Evolutionary conservation across 2,329 filamentous ascomycete genomes (phyloP), one percentile per base, ranked within the genome.

Genomic region (Waltergamsia citrina): DNA sequence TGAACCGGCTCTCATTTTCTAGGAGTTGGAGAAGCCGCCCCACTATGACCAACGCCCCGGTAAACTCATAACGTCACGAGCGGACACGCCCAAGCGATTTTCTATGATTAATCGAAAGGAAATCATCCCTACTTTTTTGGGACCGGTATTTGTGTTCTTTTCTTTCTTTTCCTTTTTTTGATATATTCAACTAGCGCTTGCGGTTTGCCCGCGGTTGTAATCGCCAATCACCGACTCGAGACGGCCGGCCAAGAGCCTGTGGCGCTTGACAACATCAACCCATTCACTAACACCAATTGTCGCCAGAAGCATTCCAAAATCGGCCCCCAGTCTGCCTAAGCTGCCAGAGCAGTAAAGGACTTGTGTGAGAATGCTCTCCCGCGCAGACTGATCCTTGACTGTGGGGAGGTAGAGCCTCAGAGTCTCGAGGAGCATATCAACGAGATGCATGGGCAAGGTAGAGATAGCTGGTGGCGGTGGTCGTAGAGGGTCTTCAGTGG

Each of bases 341-440:
- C 88, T 95, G 29, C 86, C 85, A 1, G 90, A 88, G 47, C 87
- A 94, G 57, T 95, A 96, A 7, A 96, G 63, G 0, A 95, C 84
- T 53, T 96, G 90, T 0, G 88, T 96, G 24, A 95, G 62, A 35
- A 96, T 69, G 50, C 86, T 94, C 52, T 96, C 90, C 21, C 87
- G 68, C 0, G 84, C 81, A 17, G 81, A 74, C 41, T 80, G 79
- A 48, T 95, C 88, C 43, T 73, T 75, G 4, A 96, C 76, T 32
- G 83, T 85, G 0, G 87, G 85, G 3, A 96, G 65, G 53, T 95
- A 94, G 11, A 62, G 59, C 35, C 73, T 71, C 30, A 94, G 61
- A 0, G 85, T 92, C 34, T 84, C 78, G 25, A 83, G 78, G 17
- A 98, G 67, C 60, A 94, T 76, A 29, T 83, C 75, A 12, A 93